Evolutionary conservation across 441 rosid genomes (phyloP).

Genomic region (Theobroma grandiflorum): DNA sequence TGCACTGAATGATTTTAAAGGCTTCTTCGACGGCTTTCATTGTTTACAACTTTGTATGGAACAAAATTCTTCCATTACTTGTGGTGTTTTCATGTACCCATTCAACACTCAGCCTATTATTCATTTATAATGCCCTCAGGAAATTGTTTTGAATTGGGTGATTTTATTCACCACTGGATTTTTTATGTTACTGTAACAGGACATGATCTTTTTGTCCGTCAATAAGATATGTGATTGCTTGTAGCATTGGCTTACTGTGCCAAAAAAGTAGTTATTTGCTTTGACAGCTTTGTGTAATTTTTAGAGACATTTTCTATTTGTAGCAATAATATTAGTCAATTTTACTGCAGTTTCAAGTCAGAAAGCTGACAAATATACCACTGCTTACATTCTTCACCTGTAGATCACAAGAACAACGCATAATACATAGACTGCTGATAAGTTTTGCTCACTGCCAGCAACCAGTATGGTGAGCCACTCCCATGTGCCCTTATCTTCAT

Average conservation of each 20-base stretch:
- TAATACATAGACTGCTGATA: not conserved
- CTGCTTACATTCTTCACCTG: slow-evolving; percentile 14
- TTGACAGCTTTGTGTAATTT: not conserved
- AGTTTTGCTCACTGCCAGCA: not conserved
- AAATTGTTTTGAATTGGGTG: slow-evolving; percentile 6
- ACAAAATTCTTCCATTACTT: not conserved
- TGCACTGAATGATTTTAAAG: slow-evolving; percentile 26
- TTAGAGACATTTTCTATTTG: not conserved
- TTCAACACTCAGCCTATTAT: not conserved
- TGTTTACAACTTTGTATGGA: not conserved
- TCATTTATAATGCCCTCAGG: slow-evolving; percentile 1
- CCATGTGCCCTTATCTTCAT: not conserved
- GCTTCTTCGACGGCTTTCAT: slow-evolving; percentile 20
- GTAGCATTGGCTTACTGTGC: not conserved
- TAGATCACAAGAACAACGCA: slow-evolving; percentile 1
- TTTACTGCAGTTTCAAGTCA: slow-evolving; percentile 9
- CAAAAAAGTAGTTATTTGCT: not conserved
- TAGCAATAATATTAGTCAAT: not conserved
- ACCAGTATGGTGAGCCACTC: not conserved
- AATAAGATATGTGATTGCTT: not conserved
- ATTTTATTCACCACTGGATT: not conserved
- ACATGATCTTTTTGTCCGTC: not conserved
- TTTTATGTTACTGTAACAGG: slow-evolving; percentile 6
- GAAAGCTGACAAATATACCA: slow-evolving; percentile 10
- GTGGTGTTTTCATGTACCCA: not conserved